Conservation (phyloP, 1,284 basidiomycete species). For the Leccinum ponderosum region DNA sequence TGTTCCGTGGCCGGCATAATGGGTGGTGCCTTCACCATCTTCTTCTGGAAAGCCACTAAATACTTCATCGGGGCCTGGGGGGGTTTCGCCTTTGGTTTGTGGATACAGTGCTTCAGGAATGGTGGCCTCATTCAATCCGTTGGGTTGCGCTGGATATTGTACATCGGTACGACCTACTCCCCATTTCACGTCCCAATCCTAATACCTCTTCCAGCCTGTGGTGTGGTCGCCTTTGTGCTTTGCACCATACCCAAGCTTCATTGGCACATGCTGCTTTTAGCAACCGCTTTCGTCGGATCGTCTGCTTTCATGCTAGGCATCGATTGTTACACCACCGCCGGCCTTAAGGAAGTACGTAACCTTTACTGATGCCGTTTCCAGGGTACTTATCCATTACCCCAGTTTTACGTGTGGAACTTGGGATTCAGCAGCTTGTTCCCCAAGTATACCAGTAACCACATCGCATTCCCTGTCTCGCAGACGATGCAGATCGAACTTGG, state of each 20-base stretch:
- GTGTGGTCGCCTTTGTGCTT: constrained; percentile 58
- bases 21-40: constrained; percentile 83
- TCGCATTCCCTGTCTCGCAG: constrained; percentile 82
- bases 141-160: constrained; percentile 85
- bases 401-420: constrained; percentile 96
- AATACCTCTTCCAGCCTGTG: constrained; percentile 43
- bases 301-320: constrained; percentile 91
- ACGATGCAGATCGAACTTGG: constrained; percentile 95
- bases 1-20: constrained; percentile 78
- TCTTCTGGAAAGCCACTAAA: constrained; percentile 87
- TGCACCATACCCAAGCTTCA: constrained; percentile 74
- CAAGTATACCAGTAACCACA: constrained; percentile 64
- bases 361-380: background rate
- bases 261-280: constrained; percentile 77
- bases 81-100: constrained; percentile 84
- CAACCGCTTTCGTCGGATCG: constrained; percentile 89
- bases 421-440: constrained; percentile 82
- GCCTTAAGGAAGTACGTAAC: constrained; percentile 79
- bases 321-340: constrained; percentile 90
- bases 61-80: constrained; percentile 89
- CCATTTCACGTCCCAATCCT: constrained; percentile 12
- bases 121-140: constrained; percentile 80
- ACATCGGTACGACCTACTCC: constrained; percentile 58
- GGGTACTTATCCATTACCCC: constrained; percentile 9
- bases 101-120: constrained; percentile 81